These are phyloP conservation scores for Westerdykella sp. DNA, from an alignment of 2,329 filamentous ascomycete species.

Conservation along the genomic window DNA sequence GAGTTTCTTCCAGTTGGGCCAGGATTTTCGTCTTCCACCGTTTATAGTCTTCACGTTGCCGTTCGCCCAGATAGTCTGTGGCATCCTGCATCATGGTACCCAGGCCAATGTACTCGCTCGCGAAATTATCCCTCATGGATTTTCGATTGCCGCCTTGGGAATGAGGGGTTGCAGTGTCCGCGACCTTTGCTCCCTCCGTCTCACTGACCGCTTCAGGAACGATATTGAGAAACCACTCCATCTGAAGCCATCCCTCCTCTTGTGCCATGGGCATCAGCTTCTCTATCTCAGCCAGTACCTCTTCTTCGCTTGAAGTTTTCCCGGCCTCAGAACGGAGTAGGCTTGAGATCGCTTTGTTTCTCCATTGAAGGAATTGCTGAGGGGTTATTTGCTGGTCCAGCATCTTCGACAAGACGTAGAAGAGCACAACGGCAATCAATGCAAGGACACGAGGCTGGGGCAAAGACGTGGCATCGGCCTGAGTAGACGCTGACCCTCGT, in stretches of 20 bases:
- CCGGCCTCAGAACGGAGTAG: slow-evolving; percentile 46
- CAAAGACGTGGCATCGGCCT: not conserved
- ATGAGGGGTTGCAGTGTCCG: slow-evolving; percentile 10
- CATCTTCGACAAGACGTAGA: slow-evolving; percentile 52
- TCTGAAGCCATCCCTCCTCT: slow-evolving; percentile 44
- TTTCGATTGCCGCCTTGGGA: slow-evolving; percentile 32
- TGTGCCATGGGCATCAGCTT: slow-evolving; percentile 28
- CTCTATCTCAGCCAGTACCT: slow-evolving; percentile 35
- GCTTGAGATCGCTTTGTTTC: slow-evolving; percentile 46
- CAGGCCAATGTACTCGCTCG: slow-evolving; percentile 43
- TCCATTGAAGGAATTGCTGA: slow-evolving; percentile 28
- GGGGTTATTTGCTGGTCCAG: slow-evolving; percentile 23
- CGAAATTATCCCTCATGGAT: slow-evolving; percentile 37
- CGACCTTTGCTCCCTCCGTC: slow-evolving; percentile 23
- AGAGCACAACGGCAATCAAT: slow-evolving; percentile 55
- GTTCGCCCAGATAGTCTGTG: slow-evolving; percentile 64
- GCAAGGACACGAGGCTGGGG: slow-evolving; percentile 25
- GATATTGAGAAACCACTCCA: slow-evolving; percentile 53
- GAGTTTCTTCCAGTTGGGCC: too few relatives aligned
- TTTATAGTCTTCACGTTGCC: slow-evolving; percentile 54
- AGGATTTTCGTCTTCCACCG: slow-evolving; percentile 51
- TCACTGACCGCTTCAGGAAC: slow-evolving; percentile 19
- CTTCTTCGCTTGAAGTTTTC: slow-evolving; percentile 42
- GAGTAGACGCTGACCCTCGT: slow-evolving; percentile 22
- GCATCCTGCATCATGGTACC: slow-evolving; percentile 69